Evolutionary conservation across 164 flowering plant species (phyloP).

Genomic region (Magnolia sinica): DNA sequence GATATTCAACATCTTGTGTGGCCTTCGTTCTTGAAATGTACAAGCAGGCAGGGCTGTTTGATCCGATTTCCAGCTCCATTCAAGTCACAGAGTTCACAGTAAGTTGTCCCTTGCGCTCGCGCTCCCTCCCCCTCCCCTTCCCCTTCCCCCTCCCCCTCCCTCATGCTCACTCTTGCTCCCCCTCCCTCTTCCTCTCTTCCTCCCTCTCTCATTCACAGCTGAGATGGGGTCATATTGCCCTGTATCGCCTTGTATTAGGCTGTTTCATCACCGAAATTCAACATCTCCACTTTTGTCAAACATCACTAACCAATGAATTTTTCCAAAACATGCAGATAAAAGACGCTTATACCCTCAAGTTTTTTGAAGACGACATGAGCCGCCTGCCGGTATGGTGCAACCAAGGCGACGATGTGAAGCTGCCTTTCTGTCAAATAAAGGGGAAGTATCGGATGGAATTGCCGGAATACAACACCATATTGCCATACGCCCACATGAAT

Average conservation of each 20-base stretch:
- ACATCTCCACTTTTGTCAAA: background rate
- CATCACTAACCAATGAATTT: background rate
- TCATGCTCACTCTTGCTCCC: background rate
- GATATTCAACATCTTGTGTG: conserved; percentile 88
- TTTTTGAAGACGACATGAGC: conserved; percentile 71
- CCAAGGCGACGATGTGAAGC: conserved; percentile 61
- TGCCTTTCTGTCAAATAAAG: conserved; percentile 82
- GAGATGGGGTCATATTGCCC: too few relatives aligned
- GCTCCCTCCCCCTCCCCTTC: background rate
- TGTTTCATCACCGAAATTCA: too few relatives aligned
- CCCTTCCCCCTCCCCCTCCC: background rate
- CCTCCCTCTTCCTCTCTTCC: background rate
- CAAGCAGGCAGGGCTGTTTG: conserved; percentile 90
- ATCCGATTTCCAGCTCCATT: conserved; percentile 54
- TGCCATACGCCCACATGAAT: conserved; percentile 88
- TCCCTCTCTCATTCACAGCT: background rate
- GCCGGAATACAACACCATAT: conserved; percentile 79
- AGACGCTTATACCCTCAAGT: conserved; percentile 82
- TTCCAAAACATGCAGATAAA: conserved; percentile 65
- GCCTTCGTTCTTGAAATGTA: conserved; percentile 90
- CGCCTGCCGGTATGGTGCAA: conserved; percentile 97
- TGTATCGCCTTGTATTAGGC: too few relatives aligned
- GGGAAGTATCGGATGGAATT: conserved; percentile 93
- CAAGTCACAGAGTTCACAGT: conserved; percentile 97
- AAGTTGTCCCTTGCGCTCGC: conserved; percentile 18